Evolutionary conservation across 441 rosid genomes (phyloP).

Genomic region (Syzygium syzygioides): DNA sequence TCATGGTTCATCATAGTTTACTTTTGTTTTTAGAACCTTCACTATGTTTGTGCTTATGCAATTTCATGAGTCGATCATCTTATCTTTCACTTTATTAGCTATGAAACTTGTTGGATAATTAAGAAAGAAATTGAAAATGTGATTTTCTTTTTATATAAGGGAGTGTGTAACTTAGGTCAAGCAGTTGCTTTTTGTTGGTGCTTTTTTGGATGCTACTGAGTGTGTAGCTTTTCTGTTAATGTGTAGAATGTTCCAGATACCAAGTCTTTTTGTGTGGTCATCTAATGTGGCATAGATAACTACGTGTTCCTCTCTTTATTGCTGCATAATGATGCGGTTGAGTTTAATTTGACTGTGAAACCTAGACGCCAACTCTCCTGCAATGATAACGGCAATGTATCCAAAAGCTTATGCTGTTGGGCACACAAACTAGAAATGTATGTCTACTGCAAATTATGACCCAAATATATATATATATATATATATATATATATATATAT

Average conservation of each 20-base stretch:
- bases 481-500: too few species aligned
- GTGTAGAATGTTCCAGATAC: background rate
- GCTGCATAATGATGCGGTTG: background rate
- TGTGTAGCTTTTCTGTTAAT: background rate
- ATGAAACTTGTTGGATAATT: background rate
- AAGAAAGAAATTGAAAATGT: background rate
- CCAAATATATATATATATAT: too few species aligned
- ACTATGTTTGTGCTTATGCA: background rate
- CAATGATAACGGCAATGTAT: background rate
- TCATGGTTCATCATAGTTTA: background rate
- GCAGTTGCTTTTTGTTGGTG: background rate
- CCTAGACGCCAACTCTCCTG: background rate
- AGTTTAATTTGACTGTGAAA: background rate
- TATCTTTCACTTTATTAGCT: background rate
- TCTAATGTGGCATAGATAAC: background rate
- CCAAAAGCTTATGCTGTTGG: background rate
- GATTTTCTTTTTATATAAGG: background rate
- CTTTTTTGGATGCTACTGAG: background rate
- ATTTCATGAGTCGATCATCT: background rate
- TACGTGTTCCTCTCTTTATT: constrained; percentile 12
- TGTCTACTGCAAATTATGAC: background rate
- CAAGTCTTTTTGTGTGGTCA: background rate
- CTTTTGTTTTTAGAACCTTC: background rate
- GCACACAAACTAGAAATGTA: background rate
- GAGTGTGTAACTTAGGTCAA: background rate